Evolutionary conservation across 2,329 filamentous ascomycete genomes (phyloP), one percentile per base, ranked within the genome.

Genomic region (Decorospora gaudefroyi): DNA sequence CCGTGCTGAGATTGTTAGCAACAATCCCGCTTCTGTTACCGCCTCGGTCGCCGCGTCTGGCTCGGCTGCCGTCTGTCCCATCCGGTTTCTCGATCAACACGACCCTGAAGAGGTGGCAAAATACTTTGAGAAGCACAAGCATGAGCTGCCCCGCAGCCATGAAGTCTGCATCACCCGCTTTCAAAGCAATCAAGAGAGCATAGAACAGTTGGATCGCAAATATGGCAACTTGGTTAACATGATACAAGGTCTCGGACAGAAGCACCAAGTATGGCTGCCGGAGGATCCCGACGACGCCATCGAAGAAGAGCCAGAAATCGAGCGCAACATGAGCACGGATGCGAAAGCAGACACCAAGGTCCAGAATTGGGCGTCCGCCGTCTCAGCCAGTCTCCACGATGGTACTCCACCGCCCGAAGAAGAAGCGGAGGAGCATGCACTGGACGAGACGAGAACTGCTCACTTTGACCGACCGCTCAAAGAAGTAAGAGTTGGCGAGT

Each of bases 61-160:
- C 3, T 70, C 70, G 28, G 69, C 63, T n/a, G 72, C 82, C 43
- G 90, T 90, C 65, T 97, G 92, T 70, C 92, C 92, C 2, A 97
- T 97, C 48, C 87, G 92, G 33, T 96, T 87, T 73, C 77, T 96
- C 65, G 87, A 96, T 70, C 86, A 95, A 68, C 91, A 96, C 65
- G 90, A 90, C 2, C 89, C 92, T 2, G 89, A 96, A 73, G 91
- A 96, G 66, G 86, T 97, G 50, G 92, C 92, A 10, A 83, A 87
- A 62, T 97, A 96, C 69, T 90, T 97, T 63, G 89, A 96, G 69
- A 90, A 85, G 38, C 91, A 96, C 74, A 96, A 96, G 70, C 91
- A 97, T 71, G 88, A 96, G 69, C 81, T 97, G 40, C 92, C 92
- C 7, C 83, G 92, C 59, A 96, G 90, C 67, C 92, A 97, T 71